Percentiles rank a stretch among this genome's conserved stretches.
These are phyloP conservation scores for Tolypocladium ophioglossoides DNA, from an alignment of 2,329 filamentous ascomycete species.

Conservation along the genomic window DNA sequence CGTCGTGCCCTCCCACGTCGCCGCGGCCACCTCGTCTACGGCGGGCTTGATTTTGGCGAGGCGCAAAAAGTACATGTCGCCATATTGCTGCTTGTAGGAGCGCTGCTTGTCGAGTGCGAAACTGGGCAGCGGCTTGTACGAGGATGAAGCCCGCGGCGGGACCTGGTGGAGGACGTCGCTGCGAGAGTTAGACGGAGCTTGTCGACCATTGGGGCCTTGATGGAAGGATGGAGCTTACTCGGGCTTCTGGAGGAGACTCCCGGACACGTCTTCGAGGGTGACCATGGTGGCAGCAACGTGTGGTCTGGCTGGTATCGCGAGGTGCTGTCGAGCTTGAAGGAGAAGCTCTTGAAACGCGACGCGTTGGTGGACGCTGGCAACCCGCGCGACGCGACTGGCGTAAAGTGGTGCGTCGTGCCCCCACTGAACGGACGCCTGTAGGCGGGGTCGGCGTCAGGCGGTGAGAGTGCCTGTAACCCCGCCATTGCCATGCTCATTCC, in stretches of 20 bases:
- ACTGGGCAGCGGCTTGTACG: constrained; percentile 65
- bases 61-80: constrained; percentile 94
- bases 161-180: constrained; percentile 24
- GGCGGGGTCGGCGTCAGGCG: neutral
- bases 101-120: constrained; percentile 61
- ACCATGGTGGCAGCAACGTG: constrained; percentile 17
- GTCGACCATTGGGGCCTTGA: neutral
- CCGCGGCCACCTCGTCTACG: constrained; percentile 62
- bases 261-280: constrained; percentile 20
- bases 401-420: neutral
- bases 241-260: constrained; percentile 21
- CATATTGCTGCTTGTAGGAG: constrained; percentile 90
- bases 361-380: neutral
- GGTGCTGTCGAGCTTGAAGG: neutral
- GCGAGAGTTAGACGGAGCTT: neutral
- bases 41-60: constrained; percentile 78
- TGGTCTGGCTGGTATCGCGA: neutral
- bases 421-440: too few relatives aligned
- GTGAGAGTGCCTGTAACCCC: neutral
- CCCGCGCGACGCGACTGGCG: neutral
- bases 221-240: constrained; percentile 14
- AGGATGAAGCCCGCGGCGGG: constrained; percentile 41
- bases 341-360: neutral
- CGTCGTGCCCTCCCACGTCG: constrained; percentile 68
- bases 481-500: too few relatives aligned